A percentile compares a stretch with the other conserved stretches of the same genome.
phyloP scores from a whole-genome alignment of 805 yeast species.

The Saturnispora sanitii region DNA sequence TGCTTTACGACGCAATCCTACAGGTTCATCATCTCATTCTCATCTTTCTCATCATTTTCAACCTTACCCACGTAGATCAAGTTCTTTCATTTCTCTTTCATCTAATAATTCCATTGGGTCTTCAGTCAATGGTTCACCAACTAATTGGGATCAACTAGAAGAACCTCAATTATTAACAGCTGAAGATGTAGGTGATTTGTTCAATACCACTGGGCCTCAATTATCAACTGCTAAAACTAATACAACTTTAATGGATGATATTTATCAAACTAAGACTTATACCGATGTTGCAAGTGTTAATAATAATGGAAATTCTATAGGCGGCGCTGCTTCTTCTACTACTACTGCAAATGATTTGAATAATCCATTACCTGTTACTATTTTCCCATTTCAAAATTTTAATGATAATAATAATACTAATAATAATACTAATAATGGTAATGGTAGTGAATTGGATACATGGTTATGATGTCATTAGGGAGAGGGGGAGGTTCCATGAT shows the following conservation, averaged over 20 bases:
- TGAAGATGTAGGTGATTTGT: slow-evolving; percentile 14
- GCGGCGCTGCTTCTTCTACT: no score
- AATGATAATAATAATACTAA: no score
- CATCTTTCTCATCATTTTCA: slow-evolving; percentile 19
- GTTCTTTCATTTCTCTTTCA: slow-evolving; percentile 20
- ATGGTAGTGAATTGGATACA: no score
- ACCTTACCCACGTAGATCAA: slow-evolving; percentile 17
- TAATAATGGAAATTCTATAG: no score
- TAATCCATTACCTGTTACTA: background rate
- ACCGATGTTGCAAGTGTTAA: slow-evolving; percentile 16
- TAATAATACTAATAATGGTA: no score
- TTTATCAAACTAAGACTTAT: slow-evolving; percentile 25
- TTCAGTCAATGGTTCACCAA: slow-evolving; percentile 20
- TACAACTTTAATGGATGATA: slow-evolving; percentile 27
- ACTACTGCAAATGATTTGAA: no score
- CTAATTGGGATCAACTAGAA: slow-evolving; percentile 14
- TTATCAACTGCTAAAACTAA: slow-evolving; percentile 26
- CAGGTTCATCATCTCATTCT: slow-evolving; percentile 25
- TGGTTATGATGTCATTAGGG: no score
- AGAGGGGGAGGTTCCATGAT: no score
- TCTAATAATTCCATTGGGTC: slow-evolving; percentile 22
- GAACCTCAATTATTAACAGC: slow-evolving; percentile 21
- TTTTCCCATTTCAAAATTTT: no score
- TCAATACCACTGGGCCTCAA: slow-evolving; percentile 18
- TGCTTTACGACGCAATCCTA: no score